phyloP scores from a whole-genome alignment of 179 eudicot species.

The Spergularia azorica region DNA sequence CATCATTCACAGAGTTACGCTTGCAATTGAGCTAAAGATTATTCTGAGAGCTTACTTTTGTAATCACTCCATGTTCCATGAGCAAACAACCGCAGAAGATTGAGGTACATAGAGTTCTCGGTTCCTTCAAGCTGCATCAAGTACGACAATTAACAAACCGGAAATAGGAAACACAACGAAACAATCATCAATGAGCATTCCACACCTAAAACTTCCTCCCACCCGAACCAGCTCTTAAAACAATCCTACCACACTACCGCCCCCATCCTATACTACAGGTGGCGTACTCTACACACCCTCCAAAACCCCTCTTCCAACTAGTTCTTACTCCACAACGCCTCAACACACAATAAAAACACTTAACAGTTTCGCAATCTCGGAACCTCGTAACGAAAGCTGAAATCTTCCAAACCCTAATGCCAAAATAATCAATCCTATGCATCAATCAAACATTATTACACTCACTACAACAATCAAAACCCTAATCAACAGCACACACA shows the following conservation, averaged over 20 bases:
- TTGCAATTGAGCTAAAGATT: not conserved
- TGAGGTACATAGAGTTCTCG: slow-evolving; percentile 62
- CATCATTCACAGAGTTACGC: not conserved
- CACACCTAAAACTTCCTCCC: too few relatives aligned
- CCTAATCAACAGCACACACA: not conserved
- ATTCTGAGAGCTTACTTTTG: slow-evolving; percentile 60
- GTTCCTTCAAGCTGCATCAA: slow-evolving; percentile 88
- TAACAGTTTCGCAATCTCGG: not conserved
- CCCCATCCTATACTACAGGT: too few relatives aligned
- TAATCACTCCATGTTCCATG: slow-evolving; percentile 98
- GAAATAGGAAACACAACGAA: not conserved
- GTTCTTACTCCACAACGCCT: not conserved
- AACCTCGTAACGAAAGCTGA: too few relatives aligned
- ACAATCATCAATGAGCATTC: not conserved
- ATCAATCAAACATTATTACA: not conserved
- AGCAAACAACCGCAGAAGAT: slow-evolving; percentile 90
- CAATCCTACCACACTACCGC: not conserved
- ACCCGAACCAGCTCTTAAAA: too few relatives aligned
- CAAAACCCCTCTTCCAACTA: not conserved
- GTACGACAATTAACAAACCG: slow-evolving; percentile 7
- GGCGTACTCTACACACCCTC: not conserved
- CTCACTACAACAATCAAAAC: not conserved
- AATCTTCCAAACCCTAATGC: not conserved
- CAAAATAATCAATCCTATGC: not conserved
- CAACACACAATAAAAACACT: not conserved